Percentiles rank a stretch among this genome's conserved stretches.
phyloP scores from a whole-genome alignment of 768 basidiomycete species.

The Kwoniella heveanensis region DNA sequence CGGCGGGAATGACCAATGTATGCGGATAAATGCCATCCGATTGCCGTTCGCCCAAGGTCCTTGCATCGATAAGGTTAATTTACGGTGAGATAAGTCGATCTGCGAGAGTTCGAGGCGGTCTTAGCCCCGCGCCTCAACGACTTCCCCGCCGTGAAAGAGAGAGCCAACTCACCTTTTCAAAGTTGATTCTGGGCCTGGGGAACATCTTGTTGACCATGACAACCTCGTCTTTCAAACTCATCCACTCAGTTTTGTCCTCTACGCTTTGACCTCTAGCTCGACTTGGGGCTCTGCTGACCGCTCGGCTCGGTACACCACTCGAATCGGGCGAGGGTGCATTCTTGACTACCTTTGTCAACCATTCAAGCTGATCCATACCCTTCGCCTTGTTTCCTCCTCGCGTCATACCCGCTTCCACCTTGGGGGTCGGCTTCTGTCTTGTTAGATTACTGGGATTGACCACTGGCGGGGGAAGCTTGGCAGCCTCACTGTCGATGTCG shows the following conservation, averaged over 20 bases:
- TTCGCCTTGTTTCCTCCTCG: slow-evolving; percentile 44
- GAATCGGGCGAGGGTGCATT: slow-evolving; percentile 34
- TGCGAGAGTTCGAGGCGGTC: slow-evolving; percentile 22
- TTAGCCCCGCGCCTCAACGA: too few species aligned
- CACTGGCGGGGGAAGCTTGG: slow-evolving; percentile 31
- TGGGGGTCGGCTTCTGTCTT: slow-evolving; percentile 29
- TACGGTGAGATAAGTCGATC: slow-evolving; percentile 62
- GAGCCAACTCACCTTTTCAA: slow-evolving; percentile 69
- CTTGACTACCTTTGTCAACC: slow-evolving; percentile 52
- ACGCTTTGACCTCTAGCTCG: slow-evolving; percentile 27
- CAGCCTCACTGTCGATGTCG: slow-evolving; percentile 9
- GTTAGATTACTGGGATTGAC: slow-evolving; percentile 47
- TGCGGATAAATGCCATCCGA: slow-evolving; percentile 75
- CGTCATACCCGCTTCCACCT: slow-evolving; percentile 50
- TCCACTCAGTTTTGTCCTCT: slow-evolving; percentile 30
- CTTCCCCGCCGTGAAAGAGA: too few species aligned
- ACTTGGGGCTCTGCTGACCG: slow-evolving; percentile 35
- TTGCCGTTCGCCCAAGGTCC: slow-evolving; percentile 89
- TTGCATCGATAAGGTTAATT: slow-evolving; percentile 80
- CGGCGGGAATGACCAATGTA: slow-evolving; percentile 84
- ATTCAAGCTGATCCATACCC: slow-evolving; percentile 54
- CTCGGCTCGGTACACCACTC: slow-evolving; percentile 35
- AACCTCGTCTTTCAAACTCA: slow-evolving; percentile 44
- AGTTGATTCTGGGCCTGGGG: slow-evolving; percentile 58
- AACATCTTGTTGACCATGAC: slow-evolving; percentile 40